Conservation (phyloP, 495 filamentous ascomycete genomes). For the Lindgomyces ingoldianus region DNA sequence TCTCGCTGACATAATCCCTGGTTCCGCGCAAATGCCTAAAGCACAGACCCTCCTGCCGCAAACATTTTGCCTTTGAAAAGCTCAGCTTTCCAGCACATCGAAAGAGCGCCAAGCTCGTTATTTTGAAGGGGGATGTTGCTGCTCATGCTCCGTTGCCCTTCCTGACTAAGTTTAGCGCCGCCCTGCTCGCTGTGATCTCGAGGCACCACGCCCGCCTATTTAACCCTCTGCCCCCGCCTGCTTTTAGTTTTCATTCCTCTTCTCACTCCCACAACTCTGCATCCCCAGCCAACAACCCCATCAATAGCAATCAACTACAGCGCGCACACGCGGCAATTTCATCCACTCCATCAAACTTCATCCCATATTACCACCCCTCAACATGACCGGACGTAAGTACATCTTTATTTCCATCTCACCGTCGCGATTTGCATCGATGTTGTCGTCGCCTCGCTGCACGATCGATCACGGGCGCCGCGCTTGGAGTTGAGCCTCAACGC, state of each 20-base stretch:
- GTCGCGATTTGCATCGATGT: conserved; percentile 32
- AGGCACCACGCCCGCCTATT: conserved; percentile 8
- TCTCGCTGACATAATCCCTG: neutral
- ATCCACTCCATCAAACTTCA: conserved; percentile 26
- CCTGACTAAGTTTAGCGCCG: conserved; percentile 14
- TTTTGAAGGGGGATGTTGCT: conserved; percentile 3
- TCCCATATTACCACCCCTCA: conserved; percentile 43
- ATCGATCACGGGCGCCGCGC: conserved; percentile 21
- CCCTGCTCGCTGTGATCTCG: conserved; percentile 4
- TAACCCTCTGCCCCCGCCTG: conserved; percentile 5
- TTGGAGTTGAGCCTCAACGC: conserved; percentile 32
- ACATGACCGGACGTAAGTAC: conserved; percentile 71
- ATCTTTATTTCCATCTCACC: conserved; percentile 25
- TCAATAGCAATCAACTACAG: conserved; percentile 18
- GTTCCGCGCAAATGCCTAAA: neutral
- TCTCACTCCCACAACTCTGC: conserved; percentile 7
- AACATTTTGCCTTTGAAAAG: conserved; percentile 5
- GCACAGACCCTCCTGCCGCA: neutral
- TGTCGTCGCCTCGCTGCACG: conserved; percentile 44
- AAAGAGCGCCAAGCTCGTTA: conserved; percentile 8
- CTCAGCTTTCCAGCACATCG: conserved; percentile 8
- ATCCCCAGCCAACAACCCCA: conserved; percentile 14
- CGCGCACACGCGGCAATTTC: conserved; percentile 17
- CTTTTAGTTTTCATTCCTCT: conserved; percentile 16
- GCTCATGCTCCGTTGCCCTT: conserved; percentile 9